Conservation (phyloP, 148 eudicot species). For the Nepenthes mirabilis region DNA sequence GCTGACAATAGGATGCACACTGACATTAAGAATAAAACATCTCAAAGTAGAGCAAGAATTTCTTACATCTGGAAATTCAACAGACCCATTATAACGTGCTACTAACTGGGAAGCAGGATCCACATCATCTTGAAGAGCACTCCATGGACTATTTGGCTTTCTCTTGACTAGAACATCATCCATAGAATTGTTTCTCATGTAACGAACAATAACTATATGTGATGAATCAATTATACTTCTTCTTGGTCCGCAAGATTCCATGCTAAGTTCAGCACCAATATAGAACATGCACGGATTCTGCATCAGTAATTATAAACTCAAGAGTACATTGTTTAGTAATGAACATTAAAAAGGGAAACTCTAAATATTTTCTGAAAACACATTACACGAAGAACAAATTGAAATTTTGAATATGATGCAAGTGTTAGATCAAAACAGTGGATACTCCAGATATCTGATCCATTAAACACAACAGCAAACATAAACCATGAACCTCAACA, state of each 20-base stretch:
- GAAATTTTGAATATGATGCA: too few relatives aligned
- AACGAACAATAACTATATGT: constrained; percentile 68
- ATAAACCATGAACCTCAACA: too few relatives aligned
- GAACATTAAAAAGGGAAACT: neutral
- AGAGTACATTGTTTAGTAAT: neutral
- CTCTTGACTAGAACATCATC: constrained; percentile 29
- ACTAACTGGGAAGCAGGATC: constrained; percentile 89
- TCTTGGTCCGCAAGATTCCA: constrained; percentile 82
- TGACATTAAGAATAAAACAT: neutral
- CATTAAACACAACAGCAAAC: too few relatives aligned
- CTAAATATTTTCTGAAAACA: too few relatives aligned
- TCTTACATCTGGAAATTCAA: constrained; percentile 56
- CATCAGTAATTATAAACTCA: constrained; percentile 7
- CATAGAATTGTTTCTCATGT: constrained; percentile 54
- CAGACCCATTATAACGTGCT: constrained; percentile 67
- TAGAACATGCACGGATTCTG: constrained; percentile 74
- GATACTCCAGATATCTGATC: too few relatives aligned
- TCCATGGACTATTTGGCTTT: constrained; percentile 32
- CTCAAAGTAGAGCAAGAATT: constrained; percentile 2
- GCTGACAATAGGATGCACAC: too few relatives aligned
- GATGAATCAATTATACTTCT: constrained; percentile 54
- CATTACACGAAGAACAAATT: too few relatives aligned
- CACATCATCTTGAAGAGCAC: constrained; percentile 40
- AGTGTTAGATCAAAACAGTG: too few relatives aligned
- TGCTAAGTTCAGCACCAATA: constrained; percentile 56